These are phyloP conservation scores for Phytophthora pseudosyringae DNA, from an alignment of 352 stramenopile species.

Conservation along the genomic window DNA sequence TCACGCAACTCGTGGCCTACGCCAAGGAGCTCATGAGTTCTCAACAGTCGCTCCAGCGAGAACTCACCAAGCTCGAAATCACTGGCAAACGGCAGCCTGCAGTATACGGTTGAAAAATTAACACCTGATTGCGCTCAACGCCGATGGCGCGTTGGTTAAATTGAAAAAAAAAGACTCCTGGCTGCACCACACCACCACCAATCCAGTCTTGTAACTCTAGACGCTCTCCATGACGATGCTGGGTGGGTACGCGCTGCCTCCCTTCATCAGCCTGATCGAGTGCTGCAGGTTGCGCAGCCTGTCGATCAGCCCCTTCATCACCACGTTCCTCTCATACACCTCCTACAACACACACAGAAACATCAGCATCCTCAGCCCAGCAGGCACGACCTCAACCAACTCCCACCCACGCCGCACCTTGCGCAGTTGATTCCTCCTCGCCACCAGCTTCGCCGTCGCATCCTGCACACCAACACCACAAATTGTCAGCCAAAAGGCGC, in stretches of 20 bases:
- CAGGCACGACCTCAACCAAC: not conserved
- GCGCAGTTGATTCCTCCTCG: conserved; percentile 73
- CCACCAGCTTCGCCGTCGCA: conserved; percentile 55
- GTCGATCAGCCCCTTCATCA: conserved; percentile 89
- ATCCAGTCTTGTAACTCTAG: conserved; percentile 25
- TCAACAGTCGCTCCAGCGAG: conserved; percentile 50
- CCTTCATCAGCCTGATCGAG: conserved; percentile 77
- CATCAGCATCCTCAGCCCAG: not conserved
- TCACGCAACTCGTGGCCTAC: conserved; percentile 62
- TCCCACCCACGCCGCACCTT: conserved; percentile 39
- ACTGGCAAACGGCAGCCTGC: conserved; percentile 37
- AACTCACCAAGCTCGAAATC: conserved; percentile 64
- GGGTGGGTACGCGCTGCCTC: conserved; percentile 60
- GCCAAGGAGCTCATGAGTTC: conserved; percentile 52
- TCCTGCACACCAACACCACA: conserved; percentile 41
- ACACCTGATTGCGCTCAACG: not conserved
- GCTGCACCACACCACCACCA: not conserved
- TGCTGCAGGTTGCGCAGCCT: conserved; percentile 78
- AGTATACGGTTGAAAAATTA: conserved; percentile 51
- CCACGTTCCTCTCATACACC: conserved; percentile 84
- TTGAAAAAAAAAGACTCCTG: conserved; percentile 4
- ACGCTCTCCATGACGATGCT: conserved; percentile 84
- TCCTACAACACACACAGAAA: conserved; percentile 51
- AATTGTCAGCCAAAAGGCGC: not conserved
- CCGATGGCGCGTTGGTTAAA: conserved; percentile 6